Conservation (phyloP, 2,329 filamentous ascomycete genomes). For the Alternaria alternata region DNA sequence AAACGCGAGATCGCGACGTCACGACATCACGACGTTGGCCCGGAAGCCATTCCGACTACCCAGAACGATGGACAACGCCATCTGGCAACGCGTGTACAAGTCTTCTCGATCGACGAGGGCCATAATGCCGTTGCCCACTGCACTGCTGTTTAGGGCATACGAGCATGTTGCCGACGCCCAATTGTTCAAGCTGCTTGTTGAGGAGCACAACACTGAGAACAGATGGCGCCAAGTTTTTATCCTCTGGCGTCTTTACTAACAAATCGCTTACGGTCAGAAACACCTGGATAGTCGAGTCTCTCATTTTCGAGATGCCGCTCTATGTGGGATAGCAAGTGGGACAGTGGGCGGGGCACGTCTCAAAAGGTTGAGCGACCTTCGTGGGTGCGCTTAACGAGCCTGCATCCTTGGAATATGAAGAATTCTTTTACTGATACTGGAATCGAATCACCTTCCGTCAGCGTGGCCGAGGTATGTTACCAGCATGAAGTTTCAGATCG, state of each 20-base stretch:
- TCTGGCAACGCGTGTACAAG: not conserved
- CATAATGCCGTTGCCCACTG: not conserved
- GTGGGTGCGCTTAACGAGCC: not conserved
- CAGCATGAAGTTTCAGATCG: not conserved
- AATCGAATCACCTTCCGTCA: not conserved
- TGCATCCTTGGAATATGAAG: not conserved
- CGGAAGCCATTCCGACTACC: conserved; percentile 18
- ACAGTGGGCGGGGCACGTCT: not conserved
- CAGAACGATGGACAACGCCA: not conserved
- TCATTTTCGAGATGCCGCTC: not conserved
- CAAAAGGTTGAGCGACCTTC: not conserved
- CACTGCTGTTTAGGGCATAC: not conserved
- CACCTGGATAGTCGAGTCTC: not conserved
- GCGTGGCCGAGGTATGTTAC: not conserved
- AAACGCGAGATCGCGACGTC: conserved; percentile 29
- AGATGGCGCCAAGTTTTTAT: not conserved
- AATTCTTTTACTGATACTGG: not conserved
- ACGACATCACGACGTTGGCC: conserved; percentile 12
- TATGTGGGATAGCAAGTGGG: not conserved
- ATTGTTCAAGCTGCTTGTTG: not conserved
- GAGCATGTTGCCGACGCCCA: not conserved
- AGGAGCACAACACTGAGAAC: not conserved
- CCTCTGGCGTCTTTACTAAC: not conserved
- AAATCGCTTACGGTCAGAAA: not conserved
- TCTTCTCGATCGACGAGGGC: not conserved